A percentile compares a stretch with the other conserved stretches of the same genome.
These are phyloP conservation scores for Lagerstroemia speciosa DNA, from an alignment of 345 rosid genomes.

Conservation along the genomic window DNA sequence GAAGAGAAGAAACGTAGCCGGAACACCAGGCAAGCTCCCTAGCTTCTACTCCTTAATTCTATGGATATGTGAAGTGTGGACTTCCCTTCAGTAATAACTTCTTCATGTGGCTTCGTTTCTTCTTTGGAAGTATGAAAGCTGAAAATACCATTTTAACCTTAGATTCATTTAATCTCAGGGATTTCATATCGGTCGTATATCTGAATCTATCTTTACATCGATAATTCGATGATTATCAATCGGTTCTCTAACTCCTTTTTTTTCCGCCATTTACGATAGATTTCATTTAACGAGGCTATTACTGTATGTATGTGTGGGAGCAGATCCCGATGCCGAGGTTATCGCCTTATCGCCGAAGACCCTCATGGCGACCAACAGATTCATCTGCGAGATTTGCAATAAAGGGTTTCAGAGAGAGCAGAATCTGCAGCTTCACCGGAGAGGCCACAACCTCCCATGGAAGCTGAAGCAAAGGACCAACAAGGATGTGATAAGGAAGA, in stretches of 20 bases:
- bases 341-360: slow-evolving; percentile 39
- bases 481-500: slow-evolving; percentile 28
- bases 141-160: neutral
- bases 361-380: slow-evolving; percentile 44
- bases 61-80: too few species aligned
- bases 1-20: slow-evolving; percentile 61
- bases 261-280: neutral
- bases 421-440: slow-evolving; percentile 45
- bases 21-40: slow-evolving; percentile 54
- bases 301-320: slow-evolving; percentile 18
- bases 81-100: neutral
- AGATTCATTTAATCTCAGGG: neutral
- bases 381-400: slow-evolving; percentile 45
- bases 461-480: slow-evolving; percentile 41
- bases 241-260: too few species aligned
- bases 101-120: neutral
- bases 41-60: neutral
- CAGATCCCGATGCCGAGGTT: slow-evolving; percentile 42
- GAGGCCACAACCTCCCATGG: slow-evolving; percentile 55
- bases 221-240: neutral
- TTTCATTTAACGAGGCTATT: neutral
- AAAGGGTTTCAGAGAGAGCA: slow-evolving; percentile 53
- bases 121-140: neutral
- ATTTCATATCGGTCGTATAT: neutral
- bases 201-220: neutral